Evolutionary conservation across 129 eudicot genomes (phyloP), one percentile per base, ranked within the genome.

Genomic region (Lonicera japonica): DNA sequence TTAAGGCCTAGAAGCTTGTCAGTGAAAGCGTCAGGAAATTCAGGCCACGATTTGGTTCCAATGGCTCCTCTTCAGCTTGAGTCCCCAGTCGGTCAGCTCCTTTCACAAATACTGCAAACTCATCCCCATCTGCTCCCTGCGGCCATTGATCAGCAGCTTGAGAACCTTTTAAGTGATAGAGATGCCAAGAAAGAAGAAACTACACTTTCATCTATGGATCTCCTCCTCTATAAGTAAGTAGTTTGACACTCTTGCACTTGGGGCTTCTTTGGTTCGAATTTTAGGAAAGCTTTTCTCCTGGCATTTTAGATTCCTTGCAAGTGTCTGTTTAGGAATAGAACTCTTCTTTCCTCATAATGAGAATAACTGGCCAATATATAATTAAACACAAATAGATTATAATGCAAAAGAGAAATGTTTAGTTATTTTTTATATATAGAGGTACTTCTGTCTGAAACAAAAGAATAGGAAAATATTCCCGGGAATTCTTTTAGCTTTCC

Each of bases 131-230:
- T 88, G 15, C 87, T 85, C 66, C 89, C 90, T 61, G 87, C 91
- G 60, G 82, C 99, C 71, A 77, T 86, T 61, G 96, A 88, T 64
- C 96, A 94, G 70, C 96, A 88, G 80, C 99, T 94, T 23, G 95
- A 94, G 79, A 77, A 70, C 63, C 87, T 94, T 61, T 75, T 78
- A 70, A 82, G 45, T 24, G 87, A 82, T 23, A 88, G 85, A 71
- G 86, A 85, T 56, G 79, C 80, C 50, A 67, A 78, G 51, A 75
- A 60, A 51, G 77, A 83, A 77, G 84, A 70, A 69, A 50, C 73
- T 54, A 58, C 78, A 45, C 58, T 82, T 43, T 54, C 87, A 61
- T 68, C 89, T 25, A 75, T 64, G 39, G 91, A 80, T 60, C 77
- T 73, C 45, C 77, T 74, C 71, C 92, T 86, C 50, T 82, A 86